phyloP scores from a whole-genome alignment of 345 rosid genomes.

The Cardamine chenopodiifolia region DNA sequence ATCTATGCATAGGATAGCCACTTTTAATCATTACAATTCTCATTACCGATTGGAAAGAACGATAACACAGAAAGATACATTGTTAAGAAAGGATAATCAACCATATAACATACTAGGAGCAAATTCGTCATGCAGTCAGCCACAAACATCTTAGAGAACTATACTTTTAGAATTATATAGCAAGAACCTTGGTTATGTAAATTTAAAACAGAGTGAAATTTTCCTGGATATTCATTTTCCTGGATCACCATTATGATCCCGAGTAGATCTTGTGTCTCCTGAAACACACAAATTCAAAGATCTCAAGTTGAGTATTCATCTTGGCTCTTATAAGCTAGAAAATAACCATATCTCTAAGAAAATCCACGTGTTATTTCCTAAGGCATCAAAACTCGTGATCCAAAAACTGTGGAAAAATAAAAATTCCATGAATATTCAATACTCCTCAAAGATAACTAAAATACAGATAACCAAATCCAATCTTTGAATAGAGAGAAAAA shows the following conservation, averaged over 20 bases:
- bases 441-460: neutral
- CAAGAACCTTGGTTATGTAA: neutral
- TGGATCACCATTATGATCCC: slow-evolving; percentile 67
- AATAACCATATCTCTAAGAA: neutral
- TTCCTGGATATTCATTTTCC: too few species aligned
- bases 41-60: slow-evolving; percentile 50
- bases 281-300: too few species aligned
- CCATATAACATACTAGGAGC: too few species aligned
- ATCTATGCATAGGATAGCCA: neutral
- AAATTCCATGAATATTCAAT: neutral
- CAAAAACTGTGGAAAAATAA: neutral
- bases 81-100: neutral
- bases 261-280: too few species aligned
- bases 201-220: slow-evolving; percentile 49
- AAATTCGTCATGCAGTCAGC: too few species aligned
- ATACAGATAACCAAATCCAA: neutral
- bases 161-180: neutral
- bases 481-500: neutral
- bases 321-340: too few species aligned
- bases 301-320: too few species aligned
- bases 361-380: neutral
- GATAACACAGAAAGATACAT: neutral
- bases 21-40: neutral
- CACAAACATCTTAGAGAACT: too few species aligned
- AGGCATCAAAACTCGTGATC: neutral